phyloP scores from a whole-genome alignment of 2,329 filamentous ascomycete species.

The Pseudopyrenochaeta lycopersici region DNA sequence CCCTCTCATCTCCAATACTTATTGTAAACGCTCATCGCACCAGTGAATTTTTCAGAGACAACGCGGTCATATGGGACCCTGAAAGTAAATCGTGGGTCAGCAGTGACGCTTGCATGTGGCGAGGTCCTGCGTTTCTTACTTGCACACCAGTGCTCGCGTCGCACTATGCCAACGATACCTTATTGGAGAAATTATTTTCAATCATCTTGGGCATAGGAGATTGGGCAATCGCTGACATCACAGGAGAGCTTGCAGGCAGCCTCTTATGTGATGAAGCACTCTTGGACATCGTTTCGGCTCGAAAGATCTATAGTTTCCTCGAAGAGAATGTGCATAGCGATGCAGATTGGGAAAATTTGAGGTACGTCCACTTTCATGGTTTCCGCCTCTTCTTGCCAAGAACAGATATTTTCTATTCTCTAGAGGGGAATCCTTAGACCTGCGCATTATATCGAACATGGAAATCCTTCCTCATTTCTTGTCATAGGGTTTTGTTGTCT shows the following conservation, averaged over 20 bases:
- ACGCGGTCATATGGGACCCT: not conserved
- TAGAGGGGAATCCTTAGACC: no score
- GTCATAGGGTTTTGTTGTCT: no score
- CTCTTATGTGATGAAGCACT: no score
- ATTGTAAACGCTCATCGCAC: not conserved
- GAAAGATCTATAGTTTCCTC: conserved; percentile 5
- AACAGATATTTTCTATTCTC: no score
- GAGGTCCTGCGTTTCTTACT: conserved; percentile 14
- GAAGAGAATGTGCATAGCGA: not conserved
- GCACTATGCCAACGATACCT: not conserved
- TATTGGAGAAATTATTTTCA: conserved; percentile 4
- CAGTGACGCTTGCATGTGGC: conserved; percentile 9
- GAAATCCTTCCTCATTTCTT: no score
- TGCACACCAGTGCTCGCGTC: not conserved
- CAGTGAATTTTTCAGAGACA: not conserved
- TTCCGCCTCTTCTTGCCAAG: no score
- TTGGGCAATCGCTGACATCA: not conserved
- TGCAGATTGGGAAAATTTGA: conserved; percentile 3
- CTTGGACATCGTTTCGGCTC: not conserved
- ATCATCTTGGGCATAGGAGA: conserved; percentile 1
- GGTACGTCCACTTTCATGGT: no score
- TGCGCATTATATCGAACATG: no score
- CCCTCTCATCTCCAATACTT: not conserved
- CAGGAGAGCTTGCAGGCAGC: conserved; percentile 6
- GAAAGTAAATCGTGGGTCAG: not conserved